Percentiles rank a stretch among this genome's conserved stretches.
Evolutionary conservation across 441 rosid species (phyloP).

Genomic region (Corymbia citriodora): DNA sequence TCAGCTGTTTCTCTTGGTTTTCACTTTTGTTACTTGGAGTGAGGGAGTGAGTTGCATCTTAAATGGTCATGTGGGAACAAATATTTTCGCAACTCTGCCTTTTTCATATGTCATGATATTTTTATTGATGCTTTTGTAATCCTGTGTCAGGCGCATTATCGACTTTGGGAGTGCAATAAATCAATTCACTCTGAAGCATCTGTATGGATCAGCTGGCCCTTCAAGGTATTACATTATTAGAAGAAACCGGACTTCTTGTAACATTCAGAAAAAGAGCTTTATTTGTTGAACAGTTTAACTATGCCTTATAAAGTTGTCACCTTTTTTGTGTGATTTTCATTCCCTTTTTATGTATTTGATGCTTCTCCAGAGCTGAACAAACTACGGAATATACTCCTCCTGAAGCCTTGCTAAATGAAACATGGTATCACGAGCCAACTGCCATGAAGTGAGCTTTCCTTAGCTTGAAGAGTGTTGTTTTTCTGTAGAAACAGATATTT

Average conservation of each 20-base stretch:
- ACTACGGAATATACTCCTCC: conserved; percentile 90
- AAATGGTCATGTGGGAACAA: neutral
- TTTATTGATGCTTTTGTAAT: conserved; percentile 1
- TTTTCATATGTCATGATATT: neutral
- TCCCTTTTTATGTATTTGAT: neutral
- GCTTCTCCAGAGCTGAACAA: conserved; percentile 74
- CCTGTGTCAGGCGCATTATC: conserved; percentile 72
- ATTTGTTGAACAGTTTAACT: neutral
- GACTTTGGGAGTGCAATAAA: conserved; percentile 98
- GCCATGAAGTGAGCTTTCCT: conserved; percentile 51
- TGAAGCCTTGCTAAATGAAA: conserved; percentile 79
- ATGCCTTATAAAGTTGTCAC: neutral
- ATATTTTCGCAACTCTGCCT: neutral
- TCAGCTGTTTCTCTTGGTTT: neutral
- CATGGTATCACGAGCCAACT: conserved; percentile 76
- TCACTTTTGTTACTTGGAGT: neutral
- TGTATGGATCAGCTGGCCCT: conserved; percentile 86
- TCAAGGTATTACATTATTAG: conserved; percentile 50
- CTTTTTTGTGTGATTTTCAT: conserved; percentile 7
- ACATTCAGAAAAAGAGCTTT: conserved; percentile 7
- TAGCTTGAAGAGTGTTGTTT: neutral
- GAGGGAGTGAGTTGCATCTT: neutral
- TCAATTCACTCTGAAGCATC: conserved; percentile 77
- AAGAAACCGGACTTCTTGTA: neutral
- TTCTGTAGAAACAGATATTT: neutral